Conservation (phyloP, 2,329 filamentous ascomycete species). For the Hirsutella thompsonii region DNA sequence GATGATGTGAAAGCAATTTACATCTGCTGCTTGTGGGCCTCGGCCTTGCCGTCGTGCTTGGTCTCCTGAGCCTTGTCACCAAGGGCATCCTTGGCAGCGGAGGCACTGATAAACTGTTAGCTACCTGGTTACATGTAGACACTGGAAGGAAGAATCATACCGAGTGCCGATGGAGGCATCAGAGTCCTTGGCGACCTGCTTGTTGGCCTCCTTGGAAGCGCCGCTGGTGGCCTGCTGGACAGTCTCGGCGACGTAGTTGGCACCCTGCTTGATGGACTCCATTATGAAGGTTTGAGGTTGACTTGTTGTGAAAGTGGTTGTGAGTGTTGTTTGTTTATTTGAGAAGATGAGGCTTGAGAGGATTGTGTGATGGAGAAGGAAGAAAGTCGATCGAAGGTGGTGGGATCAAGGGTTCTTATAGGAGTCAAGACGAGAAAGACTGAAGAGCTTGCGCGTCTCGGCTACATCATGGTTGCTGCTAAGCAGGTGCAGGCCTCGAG, state of each 20-base stretch:
- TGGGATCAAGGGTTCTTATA: not conserved
- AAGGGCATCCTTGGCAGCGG: conserved; percentile 34
- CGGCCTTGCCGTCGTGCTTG: conserved; percentile 25
- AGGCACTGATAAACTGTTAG: conserved; percentile 19
- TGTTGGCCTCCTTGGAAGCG: conserved; percentile 57
- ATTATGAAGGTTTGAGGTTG: conserved; percentile 22
- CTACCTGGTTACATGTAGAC: not conserved
- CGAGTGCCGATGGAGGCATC: conserved; percentile 40
- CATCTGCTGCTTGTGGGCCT: conserved; percentile 27
- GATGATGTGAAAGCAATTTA: conserved; percentile 11
- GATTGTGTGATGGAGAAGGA: not conserved
- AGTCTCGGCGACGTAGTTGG: conserved; percentile 53
- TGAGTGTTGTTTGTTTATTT: not conserved
- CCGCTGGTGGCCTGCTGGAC: conserved; percentile 42
- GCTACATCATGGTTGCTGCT: not conserved
- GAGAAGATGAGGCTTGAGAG: not conserved
- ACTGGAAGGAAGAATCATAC: conserved; percentile 15
- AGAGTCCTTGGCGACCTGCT: conserved; percentile 51
- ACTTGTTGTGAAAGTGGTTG: conserved; percentile 4
- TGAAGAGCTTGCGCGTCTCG: not conserved
- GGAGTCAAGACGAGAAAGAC: not conserved
- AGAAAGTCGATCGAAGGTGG: not conserved
- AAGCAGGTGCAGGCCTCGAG: not conserved
- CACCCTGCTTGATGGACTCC: conserved; percentile 45
- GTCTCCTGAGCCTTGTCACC: conserved; percentile 31